These are phyloP conservation scores for Tuber indicum DNA, from an alignment of 495 filamentous ascomycete species.

Conservation along the genomic window DNA sequence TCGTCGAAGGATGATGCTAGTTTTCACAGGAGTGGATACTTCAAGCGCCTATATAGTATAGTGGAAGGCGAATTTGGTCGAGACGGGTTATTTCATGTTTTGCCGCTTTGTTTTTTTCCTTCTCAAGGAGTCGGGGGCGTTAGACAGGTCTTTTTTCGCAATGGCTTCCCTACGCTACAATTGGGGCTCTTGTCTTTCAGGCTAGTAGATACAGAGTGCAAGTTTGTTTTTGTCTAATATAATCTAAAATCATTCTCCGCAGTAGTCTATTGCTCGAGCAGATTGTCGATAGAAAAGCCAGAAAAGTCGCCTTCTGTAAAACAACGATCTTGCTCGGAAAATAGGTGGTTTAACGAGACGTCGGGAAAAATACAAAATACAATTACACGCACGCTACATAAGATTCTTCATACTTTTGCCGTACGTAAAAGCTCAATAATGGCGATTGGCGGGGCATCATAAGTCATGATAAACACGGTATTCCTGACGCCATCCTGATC, in stretches of 20 bases:
- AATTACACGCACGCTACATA: background rate
- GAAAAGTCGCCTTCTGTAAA: background rate
- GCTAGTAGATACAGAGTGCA: background rate
- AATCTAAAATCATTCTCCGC: background rate
- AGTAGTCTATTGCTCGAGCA: background rate
- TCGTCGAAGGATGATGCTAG: constrained; percentile 47
- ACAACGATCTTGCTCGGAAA: background rate
- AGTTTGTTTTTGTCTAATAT: background rate
- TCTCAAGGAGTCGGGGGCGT: background rate
- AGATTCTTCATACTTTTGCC: background rate
- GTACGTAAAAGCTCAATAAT: background rate
- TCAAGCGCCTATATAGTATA: background rate
- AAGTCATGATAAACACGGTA: background rate
- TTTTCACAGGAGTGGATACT: background rate
- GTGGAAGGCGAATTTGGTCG: background rate
- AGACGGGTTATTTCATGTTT: background rate
- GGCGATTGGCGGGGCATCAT: background rate
- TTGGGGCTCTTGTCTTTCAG: background rate
- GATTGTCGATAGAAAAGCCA: background rate
- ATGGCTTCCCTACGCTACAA: background rate
- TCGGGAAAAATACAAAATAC: background rate
- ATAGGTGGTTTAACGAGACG: background rate
- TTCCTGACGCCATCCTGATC: background rate
- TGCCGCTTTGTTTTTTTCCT: background rate
- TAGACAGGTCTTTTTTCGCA: background rate